phyloP scores from a whole-genome alignment of 225 moss, liverwort and hornwort species.

The Climacium dendroides region DNA sequence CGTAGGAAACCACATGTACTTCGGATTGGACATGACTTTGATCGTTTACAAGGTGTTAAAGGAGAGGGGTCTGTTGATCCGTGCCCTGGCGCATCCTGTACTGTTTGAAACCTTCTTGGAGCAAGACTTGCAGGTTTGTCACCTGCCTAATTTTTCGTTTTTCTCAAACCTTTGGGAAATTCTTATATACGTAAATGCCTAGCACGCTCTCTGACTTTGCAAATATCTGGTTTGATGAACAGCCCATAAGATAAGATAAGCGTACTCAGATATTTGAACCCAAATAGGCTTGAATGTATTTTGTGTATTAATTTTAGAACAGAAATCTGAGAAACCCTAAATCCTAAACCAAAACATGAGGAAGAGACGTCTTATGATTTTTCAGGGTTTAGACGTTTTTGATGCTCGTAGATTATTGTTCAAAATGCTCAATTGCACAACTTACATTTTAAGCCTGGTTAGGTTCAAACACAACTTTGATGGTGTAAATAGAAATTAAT shows the following conservation, averaged over 20 bases:
- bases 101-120: constrained; percentile 4
- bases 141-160: background rate
- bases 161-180: background rate
- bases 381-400: background rate
- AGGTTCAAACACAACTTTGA: background rate
- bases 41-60: constrained; percentile 41
- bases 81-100: constrained; percentile 60
- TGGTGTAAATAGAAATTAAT: background rate
- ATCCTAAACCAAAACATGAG: too few relatives aligned
- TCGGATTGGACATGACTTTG: constrained; percentile 62
- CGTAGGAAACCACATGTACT: constrained; percentile 77
- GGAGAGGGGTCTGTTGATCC: constrained; percentile 45
- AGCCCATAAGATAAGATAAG: background rate
- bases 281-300: background rate
- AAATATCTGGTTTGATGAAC: background rate
- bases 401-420: background rate
- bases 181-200: background rate
- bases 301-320: background rate
- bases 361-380: too few relatives aligned
- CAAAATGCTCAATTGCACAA: background rate
- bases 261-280: background rate
- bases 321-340: background rate
- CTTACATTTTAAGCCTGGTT: background rate
- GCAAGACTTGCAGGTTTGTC: constrained; percentile 23
- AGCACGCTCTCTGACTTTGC: background rate